Conservation (phyloP, 805 yeast species). For the Debaryomyces tyrocola region DNA sequence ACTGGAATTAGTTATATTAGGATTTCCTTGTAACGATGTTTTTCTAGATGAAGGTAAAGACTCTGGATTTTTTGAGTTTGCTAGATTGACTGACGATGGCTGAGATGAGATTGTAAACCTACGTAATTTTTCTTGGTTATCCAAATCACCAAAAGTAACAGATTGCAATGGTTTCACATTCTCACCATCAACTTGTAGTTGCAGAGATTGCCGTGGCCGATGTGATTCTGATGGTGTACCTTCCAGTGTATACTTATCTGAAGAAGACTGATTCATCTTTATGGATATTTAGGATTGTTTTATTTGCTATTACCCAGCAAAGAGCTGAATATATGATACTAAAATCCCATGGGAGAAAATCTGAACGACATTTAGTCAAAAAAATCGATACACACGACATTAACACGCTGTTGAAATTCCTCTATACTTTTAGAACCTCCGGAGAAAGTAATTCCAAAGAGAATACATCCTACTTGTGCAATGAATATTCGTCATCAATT, state of each 20-base stretch:
- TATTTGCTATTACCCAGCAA: neutral
- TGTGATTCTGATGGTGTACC: neutral
- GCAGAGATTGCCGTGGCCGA: neutral
- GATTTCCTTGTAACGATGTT: constrained; percentile 3
- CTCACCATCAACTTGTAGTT: neutral
- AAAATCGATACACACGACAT: neutral
- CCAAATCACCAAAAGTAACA: constrained; percentile 38
- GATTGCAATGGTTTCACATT: constrained; percentile 10
- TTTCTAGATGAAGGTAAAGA: constrained; percentile 4
- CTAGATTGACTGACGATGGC: constrained; percentile 35
- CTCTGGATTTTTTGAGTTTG: constrained; percentile 5
- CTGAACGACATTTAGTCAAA: neutral
- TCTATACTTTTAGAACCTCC: too few relatives aligned
- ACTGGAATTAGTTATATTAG: neutral
- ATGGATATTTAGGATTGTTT: neutral
- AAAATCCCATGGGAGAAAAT: neutral
- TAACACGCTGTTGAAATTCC: neutral
- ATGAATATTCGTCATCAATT: constrained; percentile 65
- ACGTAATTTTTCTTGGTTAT: constrained; percentile 35
- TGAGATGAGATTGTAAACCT: constrained; percentile 45
- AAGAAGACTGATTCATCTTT: constrained; percentile 3
- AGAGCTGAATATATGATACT: too few relatives aligned
- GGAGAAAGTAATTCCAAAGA: too few relatives aligned
- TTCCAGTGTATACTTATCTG: neutral
- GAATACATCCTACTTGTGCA: neutral